These are phyloP conservation scores for Candida nanaspora DNA, from an alignment of 805 yeast genomes.

Conservation along the genomic window DNA sequence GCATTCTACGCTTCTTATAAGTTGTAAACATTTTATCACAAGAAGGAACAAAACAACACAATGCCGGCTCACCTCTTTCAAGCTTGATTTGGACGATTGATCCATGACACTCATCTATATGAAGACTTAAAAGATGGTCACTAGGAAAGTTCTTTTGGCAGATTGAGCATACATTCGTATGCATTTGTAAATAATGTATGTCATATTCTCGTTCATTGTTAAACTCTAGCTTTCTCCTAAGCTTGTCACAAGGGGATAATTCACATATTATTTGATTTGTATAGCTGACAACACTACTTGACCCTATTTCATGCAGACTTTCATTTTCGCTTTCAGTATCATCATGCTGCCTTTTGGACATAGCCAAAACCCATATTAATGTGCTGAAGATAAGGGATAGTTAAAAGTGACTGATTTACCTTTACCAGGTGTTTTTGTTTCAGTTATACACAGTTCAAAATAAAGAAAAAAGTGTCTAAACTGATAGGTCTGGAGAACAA, in stretches of 20 bases:
- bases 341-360: neutral
- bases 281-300: too few species aligned
- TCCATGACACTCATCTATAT: slow-evolving; percentile 46
- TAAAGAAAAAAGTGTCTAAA: too few species aligned
- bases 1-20: slow-evolving; percentile 35
- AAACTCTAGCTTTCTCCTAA: slow-evolving; percentile 8
- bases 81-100: slow-evolving; percentile 32
- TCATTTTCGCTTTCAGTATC: too few species aligned
- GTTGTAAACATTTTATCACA: slow-evolving; percentile 35
- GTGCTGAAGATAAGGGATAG: too few species aligned
- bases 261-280: slow-evolving; percentile 10
- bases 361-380: too few species aligned
- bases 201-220: slow-evolving; percentile 8
- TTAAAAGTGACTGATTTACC: too few species aligned
- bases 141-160: slow-evolving; percentile 38
- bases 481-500: too few species aligned
- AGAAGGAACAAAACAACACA: slow-evolving; percentile 33
- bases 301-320: too few species aligned
- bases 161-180: slow-evolving; percentile 26
- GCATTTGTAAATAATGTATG: slow-evolving; percentile 18
- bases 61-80: slow-evolving; percentile 32
- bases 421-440: too few species aligned
- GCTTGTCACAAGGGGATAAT: slow-evolving; percentile 16
- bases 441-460: too few species aligned
- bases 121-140: slow-evolving; percentile 35